Evolutionary conservation across 2,329 filamentous ascomycete species (phyloP).

Genomic region (Pseudogymnoascus sp.): DNA sequence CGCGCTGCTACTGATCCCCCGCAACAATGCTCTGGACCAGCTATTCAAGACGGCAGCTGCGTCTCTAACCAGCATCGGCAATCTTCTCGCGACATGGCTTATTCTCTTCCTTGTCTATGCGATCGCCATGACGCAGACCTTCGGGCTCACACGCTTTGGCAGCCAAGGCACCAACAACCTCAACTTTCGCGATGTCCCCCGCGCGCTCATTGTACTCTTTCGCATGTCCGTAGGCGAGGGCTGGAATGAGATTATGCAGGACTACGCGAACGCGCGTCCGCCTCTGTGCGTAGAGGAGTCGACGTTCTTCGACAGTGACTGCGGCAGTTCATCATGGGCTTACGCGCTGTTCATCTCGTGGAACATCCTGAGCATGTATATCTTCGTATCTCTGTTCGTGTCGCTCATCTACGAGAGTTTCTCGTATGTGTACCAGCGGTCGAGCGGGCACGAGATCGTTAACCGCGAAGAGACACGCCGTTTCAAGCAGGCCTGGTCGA

Average conservation of each 20-base stretch:
- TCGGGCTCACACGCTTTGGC: slow-evolving; percentile 87
- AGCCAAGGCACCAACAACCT: slow-evolving; percentile 64
- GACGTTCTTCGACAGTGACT: slow-evolving; percentile 82
- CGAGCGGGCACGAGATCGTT: slow-evolving; percentile 82
- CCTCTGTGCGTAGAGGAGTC: slow-evolving; percentile 69
- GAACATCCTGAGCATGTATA: slow-evolving; percentile 99
- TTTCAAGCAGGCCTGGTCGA: slow-evolving; percentile 98
- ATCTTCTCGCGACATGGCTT: slow-evolving; percentile 92
- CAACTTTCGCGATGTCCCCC: slow-evolving; percentile 91
- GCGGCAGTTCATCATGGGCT: slow-evolving; percentile 84
- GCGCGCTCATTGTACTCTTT: slow-evolving; percentile 88
- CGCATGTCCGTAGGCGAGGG: slow-evolving; percentile 89
- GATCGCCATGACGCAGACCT: slow-evolving; percentile 91
- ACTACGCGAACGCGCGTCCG: slow-evolving; percentile 72
- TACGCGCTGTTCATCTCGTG: slow-evolving; percentile 85
- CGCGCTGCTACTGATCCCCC: slow-evolving; percentile 81
- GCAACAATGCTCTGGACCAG: slow-evolving; percentile 95
- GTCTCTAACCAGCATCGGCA: slow-evolving; percentile 82
- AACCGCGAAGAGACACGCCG: slow-evolving; percentile 89
- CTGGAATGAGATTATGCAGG: slow-evolving; percentile 96
- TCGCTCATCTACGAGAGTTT: slow-evolving; percentile 99
- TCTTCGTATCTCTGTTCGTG: slow-evolving; percentile 96
- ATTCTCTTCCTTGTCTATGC: slow-evolving; percentile 94
- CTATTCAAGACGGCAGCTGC: slow-evolving; percentile 98
- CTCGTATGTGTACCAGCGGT: slow-evolving; percentile 96